A percentile compares a stretch with the other conserved stretches of the same genome.
Evolutionary conservation across 148 eudicot genomes (phyloP).

Genomic region (Silene latifolia): DNA sequence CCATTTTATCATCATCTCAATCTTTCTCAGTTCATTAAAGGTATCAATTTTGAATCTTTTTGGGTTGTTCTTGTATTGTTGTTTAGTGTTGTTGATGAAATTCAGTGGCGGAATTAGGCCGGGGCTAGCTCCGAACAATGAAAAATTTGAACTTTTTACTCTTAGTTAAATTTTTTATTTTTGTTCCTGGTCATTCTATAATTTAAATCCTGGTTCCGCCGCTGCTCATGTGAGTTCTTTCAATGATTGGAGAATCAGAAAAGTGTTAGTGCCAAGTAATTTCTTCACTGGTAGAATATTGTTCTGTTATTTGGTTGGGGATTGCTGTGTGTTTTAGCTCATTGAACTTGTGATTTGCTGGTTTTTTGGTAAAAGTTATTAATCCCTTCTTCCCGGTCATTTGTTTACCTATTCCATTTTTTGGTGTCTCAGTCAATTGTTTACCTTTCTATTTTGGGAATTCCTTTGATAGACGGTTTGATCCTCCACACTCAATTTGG

Average conservation of each 20-base stretch:
- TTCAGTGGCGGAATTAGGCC: not conserved
- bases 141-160: not conserved
- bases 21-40: slow-evolving; percentile 70
- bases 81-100: not conserved
- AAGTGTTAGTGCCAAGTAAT: not conserved
- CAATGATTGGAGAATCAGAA: too few relatives aligned
- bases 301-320: not conserved
- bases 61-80: not conserved
- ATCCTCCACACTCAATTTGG: too few relatives aligned
- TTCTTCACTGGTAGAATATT: not conserved
- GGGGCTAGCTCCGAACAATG: too few relatives aligned
- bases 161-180: too few relatives aligned
- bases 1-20: slow-evolving; percentile 54
- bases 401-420: too few relatives aligned
- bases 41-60: slow-evolving; percentile 26
- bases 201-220: too few relatives aligned
- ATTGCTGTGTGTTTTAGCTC: not conserved
- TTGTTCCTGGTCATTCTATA: too few relatives aligned
- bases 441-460: too few relatives aligned
- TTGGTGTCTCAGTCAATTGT: too few relatives aligned
- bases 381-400: too few relatives aligned
- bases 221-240: slow-evolving; percentile 11
- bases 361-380: not conserved
- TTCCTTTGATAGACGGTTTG: too few relatives aligned
- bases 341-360: not conserved